Base-by-base conservation (phyloP, 768 basidiomycete genomes). In the Xerocomellus chrysenteron region DNA sequence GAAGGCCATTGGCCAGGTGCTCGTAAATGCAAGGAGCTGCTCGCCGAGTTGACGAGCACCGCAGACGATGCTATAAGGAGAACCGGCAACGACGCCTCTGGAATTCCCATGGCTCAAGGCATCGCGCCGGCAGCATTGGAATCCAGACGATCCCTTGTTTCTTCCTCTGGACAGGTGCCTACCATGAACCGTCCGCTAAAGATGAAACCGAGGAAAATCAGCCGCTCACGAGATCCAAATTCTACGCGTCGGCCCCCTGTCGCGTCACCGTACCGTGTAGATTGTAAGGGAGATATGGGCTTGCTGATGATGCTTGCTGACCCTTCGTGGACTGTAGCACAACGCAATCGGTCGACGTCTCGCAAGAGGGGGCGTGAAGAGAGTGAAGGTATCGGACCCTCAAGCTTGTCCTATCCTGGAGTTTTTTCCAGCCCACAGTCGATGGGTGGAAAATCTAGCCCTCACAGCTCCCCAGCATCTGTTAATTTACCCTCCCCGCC, bases 1-100 rank as follows among this genome's bases (percentile, higher is more conserved):
- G 92, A 92, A 68, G 88, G 88, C 2, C 80, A 82, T 54, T 94
- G 92, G 92, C 92, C 92, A 21, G 92, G 92, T 16, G 91, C 90
- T 58, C 81, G 84, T 41, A 93, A 93, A 71, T 92, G 92, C 78
- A 92, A 86, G 71, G 90, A 92, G 65, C 73, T 92, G 40, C 81
- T 92, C 39, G 73, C 79, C 44, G 89, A 90, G 60, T 76, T 91
- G 49, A 80, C 83, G 33, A 84, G 74, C 42, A 91, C 86, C 10
- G 86, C 88, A 5, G 82, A 75, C 43, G 87, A 87, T 54, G 88
- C 88, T 32, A 84, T 90, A 46, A 73, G 71, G 30, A 74, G 64
- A 54, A 62, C 62, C 6, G 54, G 54, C 36, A 56, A 50, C 35
- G 66, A 66, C 9, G 46, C 56, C 47, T 56, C 62, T 26, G 58